Conservation (phyloP, 805 yeast genomes). For the Pichia cabralensis region DNA sequence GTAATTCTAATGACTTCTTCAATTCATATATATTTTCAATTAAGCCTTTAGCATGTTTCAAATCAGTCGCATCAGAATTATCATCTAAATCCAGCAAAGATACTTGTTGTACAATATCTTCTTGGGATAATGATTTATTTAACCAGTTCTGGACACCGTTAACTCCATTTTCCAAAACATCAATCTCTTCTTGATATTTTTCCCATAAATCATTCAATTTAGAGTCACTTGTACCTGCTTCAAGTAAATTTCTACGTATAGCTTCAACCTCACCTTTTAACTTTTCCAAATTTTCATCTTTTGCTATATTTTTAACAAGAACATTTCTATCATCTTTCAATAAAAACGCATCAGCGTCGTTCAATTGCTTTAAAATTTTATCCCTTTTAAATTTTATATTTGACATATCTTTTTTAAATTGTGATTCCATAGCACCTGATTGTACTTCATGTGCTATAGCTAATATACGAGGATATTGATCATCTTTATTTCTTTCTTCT, state of each 20-base stretch:
- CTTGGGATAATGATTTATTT: slow-evolving; percentile 4
- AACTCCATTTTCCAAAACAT: slow-evolving; percentile 35
- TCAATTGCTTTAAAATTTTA: neutral
- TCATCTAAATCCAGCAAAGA: slow-evolving; percentile 63
- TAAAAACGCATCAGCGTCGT: slow-evolving; percentile 9
- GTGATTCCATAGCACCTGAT: neutral
- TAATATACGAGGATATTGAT: slow-evolving; percentile 30
- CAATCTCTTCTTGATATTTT: slow-evolving; percentile 32
- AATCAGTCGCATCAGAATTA: slow-evolving; percentile 7
- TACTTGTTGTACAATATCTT: slow-evolving; percentile 21
- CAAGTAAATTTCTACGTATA: slow-evolving; percentile 48
- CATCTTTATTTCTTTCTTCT: slow-evolving; percentile 19
- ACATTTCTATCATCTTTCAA: slow-evolving; percentile 28
- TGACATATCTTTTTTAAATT: slow-evolving; percentile 2
- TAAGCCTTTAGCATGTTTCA: slow-evolving; percentile 24
- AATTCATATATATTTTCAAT: slow-evolving; percentile 45
- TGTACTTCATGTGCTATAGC: slow-evolving; percentile 29
- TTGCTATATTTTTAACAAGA: slow-evolving; percentile 9
- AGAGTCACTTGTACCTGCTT: slow-evolving; percentile 52
- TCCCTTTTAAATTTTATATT: slow-evolving; percentile 1
- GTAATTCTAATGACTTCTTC: slow-evolving; percentile 48
- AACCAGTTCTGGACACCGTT: slow-evolving; percentile 28
- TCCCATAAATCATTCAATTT: slow-evolving; percentile 40
- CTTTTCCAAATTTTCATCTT: slow-evolving; percentile 4
- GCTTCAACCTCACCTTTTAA: slow-evolving; percentile 46